phyloP scores from a whole-genome alignment of 768 basidiomycete genomes.

The Rhodotorula graminis region DNA sequence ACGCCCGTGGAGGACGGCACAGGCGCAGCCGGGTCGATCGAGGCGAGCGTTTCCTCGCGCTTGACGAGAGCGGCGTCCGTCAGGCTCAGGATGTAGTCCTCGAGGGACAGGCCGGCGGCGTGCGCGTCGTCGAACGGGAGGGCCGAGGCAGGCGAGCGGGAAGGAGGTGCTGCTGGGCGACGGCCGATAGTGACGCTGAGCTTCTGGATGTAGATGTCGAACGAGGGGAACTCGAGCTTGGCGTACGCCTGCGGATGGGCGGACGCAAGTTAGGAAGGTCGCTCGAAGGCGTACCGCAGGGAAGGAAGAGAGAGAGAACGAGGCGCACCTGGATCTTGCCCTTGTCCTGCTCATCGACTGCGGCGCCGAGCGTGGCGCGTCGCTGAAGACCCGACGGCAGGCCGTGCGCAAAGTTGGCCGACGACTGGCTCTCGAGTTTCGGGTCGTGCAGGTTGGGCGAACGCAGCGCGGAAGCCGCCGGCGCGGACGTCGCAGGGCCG shows the following conservation, averaged over 20 bases:
- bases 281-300: too few relatives aligned
- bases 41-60: neutral
- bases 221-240: slow-evolving; percentile 85
- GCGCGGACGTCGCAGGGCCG: neutral
- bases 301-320: too few relatives aligned
- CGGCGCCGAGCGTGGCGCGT: neutral
- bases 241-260: slow-evolving; percentile 72
- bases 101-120: slow-evolving; percentile 1
- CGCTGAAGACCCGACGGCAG: slow-evolving; percentile 12
- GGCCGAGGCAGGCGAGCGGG: neutral
- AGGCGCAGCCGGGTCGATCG: neutral
- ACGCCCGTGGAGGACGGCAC: too few relatives aligned
- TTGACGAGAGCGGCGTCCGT: slow-evolving; percentile 11
- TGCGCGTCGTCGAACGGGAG: neutral
- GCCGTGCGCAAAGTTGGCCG: neutral
- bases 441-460: neutral
- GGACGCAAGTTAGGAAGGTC: neutral
- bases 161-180: slow-evolving; percentile 52
- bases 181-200: slow-evolving; percentile 90
- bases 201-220: slow-evolving; percentile 95
- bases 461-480: neutral
- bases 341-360: neutral
- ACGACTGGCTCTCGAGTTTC: neutral
- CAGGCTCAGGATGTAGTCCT: slow-evolving; percentile 8
- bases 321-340: slow-evolving; percentile 23